Evolutionary conservation across 2,329 filamentous ascomycete species (phyloP), one percentile per base, ranked within the genome.

Genomic region (Ophiocordyceps unilateralis): DNA sequence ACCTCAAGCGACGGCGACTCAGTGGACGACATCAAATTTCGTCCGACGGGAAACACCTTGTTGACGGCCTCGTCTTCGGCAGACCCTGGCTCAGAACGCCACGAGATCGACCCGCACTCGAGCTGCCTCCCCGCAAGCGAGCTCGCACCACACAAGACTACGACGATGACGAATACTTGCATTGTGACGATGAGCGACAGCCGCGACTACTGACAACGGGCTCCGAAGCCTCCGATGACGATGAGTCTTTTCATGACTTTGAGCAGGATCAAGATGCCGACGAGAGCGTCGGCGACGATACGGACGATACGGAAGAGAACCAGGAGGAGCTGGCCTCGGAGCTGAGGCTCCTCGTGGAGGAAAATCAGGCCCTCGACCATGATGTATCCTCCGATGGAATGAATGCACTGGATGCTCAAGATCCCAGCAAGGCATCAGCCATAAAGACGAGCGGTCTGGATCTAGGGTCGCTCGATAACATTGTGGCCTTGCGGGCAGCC

Each of bases 11-110:
- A 40, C 72, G 87, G 50, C 75, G 76, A 43, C 63, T 93, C 11
- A 79, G 76, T 45, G 88, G 89, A 22, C 76, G 89, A 40, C 69
- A 82, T 49, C 88, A 95, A 58, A 93, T 95, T 43, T 78, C 82
- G 0, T 53, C 65, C 2, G 82, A 85, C 57, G 88, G 89, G 4
- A 80, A 71, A 50, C 87, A 88, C 55, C 68, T 95, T 6, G 71
- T 91, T 11, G 89, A 96, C 56, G 88, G 89, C 4, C 68, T 94
- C 19, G 74, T 86, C 0, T 94, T 89, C 57, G 88, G 89, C 3
- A 74, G 81, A 46, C 78, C 81, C 1, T 77, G 77, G 54, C 63
- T 89, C 9, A 74, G 73, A 51, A 54, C 63, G 1, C 67, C 72
- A 1, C 67, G 68, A 8, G 69, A 69, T 45, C 72, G 86, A 40